These are phyloP conservation scores for Nepenthes mirabilis DNA, from an alignment of 148 eudicot genomes.

Conservation along the genomic window DNA sequence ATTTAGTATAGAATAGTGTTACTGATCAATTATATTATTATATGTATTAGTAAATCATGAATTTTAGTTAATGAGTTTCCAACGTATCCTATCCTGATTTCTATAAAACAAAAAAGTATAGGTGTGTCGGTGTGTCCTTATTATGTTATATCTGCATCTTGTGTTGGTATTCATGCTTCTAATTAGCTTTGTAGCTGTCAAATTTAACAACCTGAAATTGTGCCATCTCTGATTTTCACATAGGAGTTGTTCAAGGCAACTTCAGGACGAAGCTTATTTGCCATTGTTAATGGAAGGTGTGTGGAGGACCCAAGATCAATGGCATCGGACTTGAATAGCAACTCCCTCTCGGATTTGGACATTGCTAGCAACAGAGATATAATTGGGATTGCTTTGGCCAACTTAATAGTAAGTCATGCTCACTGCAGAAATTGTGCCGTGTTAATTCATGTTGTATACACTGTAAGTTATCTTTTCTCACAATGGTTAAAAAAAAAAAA, in stretches of 20 bases:
- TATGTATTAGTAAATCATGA: too few species aligned
- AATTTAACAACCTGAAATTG: background rate
- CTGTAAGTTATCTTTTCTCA: too few species aligned
- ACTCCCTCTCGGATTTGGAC: constrained; percentile 62
- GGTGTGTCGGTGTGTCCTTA: too few species aligned
- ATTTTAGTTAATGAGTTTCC: too few species aligned
- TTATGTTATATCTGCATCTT: too few species aligned
- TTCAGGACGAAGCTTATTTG: constrained; percentile 79
- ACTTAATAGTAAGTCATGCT: constrained; percentile 56
- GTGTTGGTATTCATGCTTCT: background rate
- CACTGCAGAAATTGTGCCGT: too few species aligned
- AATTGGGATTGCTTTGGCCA: constrained; percentile 78
- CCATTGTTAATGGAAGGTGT: constrained; percentile 76
- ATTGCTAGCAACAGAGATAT: constrained; percentile 75
- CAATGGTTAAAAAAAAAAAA: too few species aligned
- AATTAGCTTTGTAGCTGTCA: background rate
- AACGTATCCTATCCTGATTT: too few species aligned
- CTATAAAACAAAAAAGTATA: too few species aligned
- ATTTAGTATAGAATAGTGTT: too few species aligned
- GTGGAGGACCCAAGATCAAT: constrained; percentile 73
- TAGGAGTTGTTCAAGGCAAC: constrained; percentile 84
- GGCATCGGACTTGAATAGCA: constrained; percentile 81
- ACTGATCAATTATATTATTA: too few species aligned
- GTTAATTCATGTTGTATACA: too few species aligned
- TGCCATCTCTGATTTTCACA: constrained; percentile 6